A percentile compares a stretch with the other conserved stretches of the same genome.
Evolutionary conservation across 495 filamentous ascomycete genomes (phyloP).

Genomic region (Penicillium nucicola): DNA sequence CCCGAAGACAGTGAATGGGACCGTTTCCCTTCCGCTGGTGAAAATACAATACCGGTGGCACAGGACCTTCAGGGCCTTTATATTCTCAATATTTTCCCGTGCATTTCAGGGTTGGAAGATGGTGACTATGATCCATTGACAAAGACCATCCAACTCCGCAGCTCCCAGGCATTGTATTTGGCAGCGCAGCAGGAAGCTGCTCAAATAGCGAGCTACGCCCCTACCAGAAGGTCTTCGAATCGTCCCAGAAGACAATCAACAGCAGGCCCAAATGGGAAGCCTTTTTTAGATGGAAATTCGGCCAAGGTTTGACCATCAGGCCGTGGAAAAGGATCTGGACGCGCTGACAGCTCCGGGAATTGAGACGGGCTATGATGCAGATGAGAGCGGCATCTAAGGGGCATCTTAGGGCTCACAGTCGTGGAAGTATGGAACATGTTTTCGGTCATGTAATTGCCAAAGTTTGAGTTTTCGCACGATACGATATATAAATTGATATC

Average conservation of each 20-base stretch:
- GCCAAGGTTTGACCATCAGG: neutral
- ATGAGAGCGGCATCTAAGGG: no score
- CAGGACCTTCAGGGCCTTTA: neutral
- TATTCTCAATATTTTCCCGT: conserved; percentile 15
- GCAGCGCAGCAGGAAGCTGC: conserved; percentile 6
- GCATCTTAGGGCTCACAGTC: no score
- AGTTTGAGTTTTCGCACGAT: no score
- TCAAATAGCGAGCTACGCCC: neutral
- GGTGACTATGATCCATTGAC: conserved; percentile 5
- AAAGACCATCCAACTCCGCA: conserved; percentile 6
- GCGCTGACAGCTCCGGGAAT: no score
- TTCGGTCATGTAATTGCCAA: no score
- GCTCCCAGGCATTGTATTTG: conserved; percentile 4
- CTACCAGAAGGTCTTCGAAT: conserved; percentile 2
- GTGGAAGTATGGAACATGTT: no score
- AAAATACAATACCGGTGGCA: neutral
- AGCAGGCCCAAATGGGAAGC: conserved; percentile 1
- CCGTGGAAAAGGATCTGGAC: no score
- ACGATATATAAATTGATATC: no score
- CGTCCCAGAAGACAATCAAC: conserved; percentile 8
- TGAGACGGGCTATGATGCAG: no score
- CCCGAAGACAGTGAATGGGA: conserved; percentile 9
- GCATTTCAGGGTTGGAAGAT: conserved; percentile 7
- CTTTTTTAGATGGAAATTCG: conserved; percentile 11
- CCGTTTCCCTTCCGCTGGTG: conserved; percentile 4